A percentile compares a stretch with the other conserved stretches of the same genome.
These are phyloP conservation scores for Arachnomyces sp. DNA, from an alignment of 2,329 filamentous ascomycete genomes.

Conservation along the genomic window DNA sequence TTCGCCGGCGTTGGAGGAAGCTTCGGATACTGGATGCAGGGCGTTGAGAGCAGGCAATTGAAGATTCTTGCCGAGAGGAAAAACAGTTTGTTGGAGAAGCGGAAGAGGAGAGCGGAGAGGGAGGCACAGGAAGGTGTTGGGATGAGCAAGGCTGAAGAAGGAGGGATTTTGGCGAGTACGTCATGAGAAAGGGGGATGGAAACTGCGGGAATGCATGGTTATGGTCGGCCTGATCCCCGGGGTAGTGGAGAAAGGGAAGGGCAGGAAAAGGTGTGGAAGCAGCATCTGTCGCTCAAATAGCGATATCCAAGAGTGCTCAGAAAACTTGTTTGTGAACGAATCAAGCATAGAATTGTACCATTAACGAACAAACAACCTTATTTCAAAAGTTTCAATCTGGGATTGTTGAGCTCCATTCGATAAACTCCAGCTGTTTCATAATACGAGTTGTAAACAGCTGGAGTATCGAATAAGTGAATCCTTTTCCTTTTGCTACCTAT, in stretches of 20 bases:
- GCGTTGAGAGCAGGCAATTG: slow-evolving; percentile 76
- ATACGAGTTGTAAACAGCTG: too few relatives aligned
- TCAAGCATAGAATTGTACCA: too few relatives aligned
- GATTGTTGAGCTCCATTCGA: too few relatives aligned
- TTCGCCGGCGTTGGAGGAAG: slow-evolving; percentile 79
- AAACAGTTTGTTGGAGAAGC: slow-evolving; percentile 77
- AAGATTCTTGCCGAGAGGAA: slow-evolving; percentile 71
- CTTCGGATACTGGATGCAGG: slow-evolving; percentile 96
- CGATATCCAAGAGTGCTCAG: background rate
- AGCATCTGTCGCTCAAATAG: background rate
- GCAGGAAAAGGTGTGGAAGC: background rate
- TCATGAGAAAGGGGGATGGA: slow-evolving; percentile 26
- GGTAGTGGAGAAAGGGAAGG: slow-evolving; percentile 14
- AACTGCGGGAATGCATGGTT: too few relatives aligned
- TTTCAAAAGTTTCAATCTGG: too few relatives aligned
- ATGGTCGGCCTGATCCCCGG: background rate
- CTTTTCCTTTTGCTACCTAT: too few relatives aligned
- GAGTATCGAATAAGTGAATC: too few relatives aligned
- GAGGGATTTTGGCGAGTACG: slow-evolving; percentile 28
- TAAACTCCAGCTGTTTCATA: too few relatives aligned
- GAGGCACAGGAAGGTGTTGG: slow-evolving; percentile 38
- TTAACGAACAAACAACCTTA: too few relatives aligned
- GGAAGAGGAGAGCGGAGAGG: slow-evolving; percentile 65
- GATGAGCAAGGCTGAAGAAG: slow-evolving; percentile 26
- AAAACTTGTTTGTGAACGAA: too few relatives aligned